Conservation (phyloP, 805 yeast species). For the Hanseniaspora guilliermondii region DNA sequence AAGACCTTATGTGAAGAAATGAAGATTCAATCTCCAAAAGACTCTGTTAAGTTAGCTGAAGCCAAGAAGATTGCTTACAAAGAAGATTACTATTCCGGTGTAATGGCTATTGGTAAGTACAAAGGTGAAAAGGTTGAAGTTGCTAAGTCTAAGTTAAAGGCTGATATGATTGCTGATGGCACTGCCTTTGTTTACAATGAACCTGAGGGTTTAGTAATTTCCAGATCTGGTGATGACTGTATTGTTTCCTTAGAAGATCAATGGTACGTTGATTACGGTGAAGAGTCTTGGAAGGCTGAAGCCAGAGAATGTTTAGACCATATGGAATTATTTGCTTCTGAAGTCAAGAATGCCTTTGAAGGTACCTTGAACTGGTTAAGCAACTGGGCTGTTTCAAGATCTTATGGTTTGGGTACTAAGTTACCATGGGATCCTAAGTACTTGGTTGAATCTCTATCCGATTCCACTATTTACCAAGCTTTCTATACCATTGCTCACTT, state of each 20-base stretch:
- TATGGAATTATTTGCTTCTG: constrained; percentile 70
- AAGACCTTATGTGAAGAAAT: constrained; percentile 69
- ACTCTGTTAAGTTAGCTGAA: constrained; percentile 66
- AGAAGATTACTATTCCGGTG: constrained; percentile 91
- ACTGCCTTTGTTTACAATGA: constrained; percentile 84
- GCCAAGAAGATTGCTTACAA: constrained; percentile 94
- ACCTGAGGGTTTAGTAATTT: constrained; percentile 80
- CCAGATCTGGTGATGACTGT: constrained; percentile 95
- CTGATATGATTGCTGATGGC: constrained; percentile 63
- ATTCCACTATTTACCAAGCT: constrained; percentile 90
- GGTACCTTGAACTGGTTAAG: constrained; percentile 91
- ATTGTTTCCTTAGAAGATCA: constrained; percentile 95
- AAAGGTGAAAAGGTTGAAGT: constrained; percentile 79
- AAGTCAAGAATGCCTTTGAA: constrained; percentile 83
- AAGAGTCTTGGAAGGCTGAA: constrained; percentile 70
- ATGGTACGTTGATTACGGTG: constrained; percentile 97
- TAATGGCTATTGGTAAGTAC: constrained; percentile 66
- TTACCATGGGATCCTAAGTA: constrained; percentile 95
- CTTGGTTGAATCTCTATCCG: constrained; percentile 87
- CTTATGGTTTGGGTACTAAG: constrained; percentile 87
- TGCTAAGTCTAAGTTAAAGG: constrained; percentile 79
- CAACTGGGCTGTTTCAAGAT: constrained; percentile 97
- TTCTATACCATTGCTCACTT: constrained; percentile 83
- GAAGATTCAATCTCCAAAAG: constrained; percentile 92
- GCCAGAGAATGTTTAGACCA: constrained; percentile 65